A percentile compares a stretch with the other conserved stretches of the same genome.
Conservation (phyloP, 2,329 filamentous ascomycete species). For the Apiospora arundinis region DNA sequence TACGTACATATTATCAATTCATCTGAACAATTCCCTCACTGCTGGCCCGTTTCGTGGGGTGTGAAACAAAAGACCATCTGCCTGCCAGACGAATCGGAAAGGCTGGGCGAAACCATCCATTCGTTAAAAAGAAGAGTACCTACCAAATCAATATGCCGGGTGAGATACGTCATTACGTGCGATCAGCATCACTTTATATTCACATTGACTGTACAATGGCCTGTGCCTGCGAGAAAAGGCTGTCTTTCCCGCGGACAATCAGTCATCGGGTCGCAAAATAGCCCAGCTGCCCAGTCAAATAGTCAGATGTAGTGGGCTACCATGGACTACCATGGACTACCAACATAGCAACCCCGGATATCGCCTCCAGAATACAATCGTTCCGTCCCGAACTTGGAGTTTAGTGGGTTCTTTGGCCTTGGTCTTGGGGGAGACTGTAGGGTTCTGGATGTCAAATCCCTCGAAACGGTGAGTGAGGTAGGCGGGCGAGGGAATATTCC, state of each 20-base stretch:
- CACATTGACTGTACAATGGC: conserved; percentile 15
- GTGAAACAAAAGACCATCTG: neutral
- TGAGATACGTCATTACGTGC: conserved; percentile 10
- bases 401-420: conserved; percentile 1
- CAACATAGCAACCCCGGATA: conserved; percentile 3
- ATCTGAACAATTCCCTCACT: neutral
- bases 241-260: neutral
- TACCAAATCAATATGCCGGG: conserved; percentile 11
- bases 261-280: conserved; percentile 4
- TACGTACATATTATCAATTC: neutral
- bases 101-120: neutral
- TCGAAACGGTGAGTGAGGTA: conserved; percentile 12
- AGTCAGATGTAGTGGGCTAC: conserved; percentile 15
- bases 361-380: conserved; percentile 11
- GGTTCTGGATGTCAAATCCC: neutral
- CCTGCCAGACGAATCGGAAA: neutral
- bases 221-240: conserved; percentile 1
- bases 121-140: neutral
- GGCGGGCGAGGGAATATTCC: neutral
- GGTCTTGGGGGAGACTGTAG: neutral
- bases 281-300: neutral
- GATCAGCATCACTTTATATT: conserved; percentile 17
- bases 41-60: neutral
- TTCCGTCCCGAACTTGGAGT: conserved; percentile 18
- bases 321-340: neutral